Base-by-base conservation (phyloP, 306 rosid genomes). In the Rosa multiflora region DNA sequence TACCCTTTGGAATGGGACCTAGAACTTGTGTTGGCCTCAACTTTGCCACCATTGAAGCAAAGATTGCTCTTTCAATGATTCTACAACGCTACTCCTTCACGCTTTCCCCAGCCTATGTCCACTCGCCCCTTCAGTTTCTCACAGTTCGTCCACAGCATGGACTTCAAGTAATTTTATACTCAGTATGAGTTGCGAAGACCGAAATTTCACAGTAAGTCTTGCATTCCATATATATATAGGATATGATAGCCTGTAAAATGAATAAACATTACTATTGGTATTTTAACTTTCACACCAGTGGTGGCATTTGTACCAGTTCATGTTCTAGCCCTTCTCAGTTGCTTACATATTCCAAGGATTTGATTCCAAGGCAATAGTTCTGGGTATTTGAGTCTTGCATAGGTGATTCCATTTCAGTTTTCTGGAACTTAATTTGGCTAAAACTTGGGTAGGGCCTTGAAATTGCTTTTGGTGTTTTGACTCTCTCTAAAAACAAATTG, bases 1-100 rank as follows among this genome's bases (percentile, higher is more conserved):
- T n/a, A n/a, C n/a, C n/a, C n/a, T n/a, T n/a, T n/a, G 85, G 81
- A 21, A 37, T 76, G 59, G 81, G 81, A 20, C 74, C 74, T 15
- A 21, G 85, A 52, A 52, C 0, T 40, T 77, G 85, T 70, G 79
- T 78, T 4, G 85, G 85, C 1, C 6, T 72, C 7, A 82, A 72
- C 78, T 82, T 82, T 66, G 85, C 79, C 1, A 26, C 37, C 17
- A 52, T 5, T 29, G 75, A 72, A 64, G 62, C 71, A 14, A 82
- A 82, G 70, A 23, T 82, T 72, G 85, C 67, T 40, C 66, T 77
- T 10, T 14, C 71, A 5, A 77, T 82, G 85, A 82, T 82, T 35
- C 70, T 82, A 13, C 82, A 77, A 39, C 82, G 82, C 32, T 72
- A 66, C 20, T 23, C 78, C 32, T 82, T 82, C 63, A 82, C 78